Evolutionary conservation across 306 rosid species (phyloP).

Genomic region (Aeschynomene evenia): DNA sequence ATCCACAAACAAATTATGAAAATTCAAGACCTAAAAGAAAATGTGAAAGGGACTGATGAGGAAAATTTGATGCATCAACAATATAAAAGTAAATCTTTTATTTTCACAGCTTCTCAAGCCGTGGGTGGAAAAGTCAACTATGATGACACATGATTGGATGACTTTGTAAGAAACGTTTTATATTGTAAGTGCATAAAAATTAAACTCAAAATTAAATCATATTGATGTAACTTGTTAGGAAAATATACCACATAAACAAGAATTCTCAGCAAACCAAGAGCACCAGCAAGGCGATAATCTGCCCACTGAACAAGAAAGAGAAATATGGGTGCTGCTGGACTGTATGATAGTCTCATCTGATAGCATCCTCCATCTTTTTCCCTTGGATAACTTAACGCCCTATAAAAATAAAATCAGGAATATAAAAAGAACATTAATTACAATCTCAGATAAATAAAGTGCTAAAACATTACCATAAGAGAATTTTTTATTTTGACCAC

Average conservation of each 20-base stretch:
- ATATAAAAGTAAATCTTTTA: too few species aligned
- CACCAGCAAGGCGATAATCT: slow-evolving; percentile 82
- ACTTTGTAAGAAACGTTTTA: too few species aligned
- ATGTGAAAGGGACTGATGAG: not conserved
- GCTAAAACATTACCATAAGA: slow-evolving; percentile 5
- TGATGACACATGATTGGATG: too few species aligned
- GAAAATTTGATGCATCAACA: too few species aligned
- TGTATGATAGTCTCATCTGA: slow-evolving; percentile 88
- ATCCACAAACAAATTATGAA: not conserved
- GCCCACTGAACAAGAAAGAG: slow-evolving; percentile 92
- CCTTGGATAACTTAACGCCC: slow-evolving; percentile 79
- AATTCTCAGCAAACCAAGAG: slow-evolving; percentile 80
- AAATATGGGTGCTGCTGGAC: slow-evolving; percentile 66
- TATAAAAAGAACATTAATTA: not conserved
- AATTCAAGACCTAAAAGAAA: not conserved
- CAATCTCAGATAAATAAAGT: slow-evolving; percentile 3
- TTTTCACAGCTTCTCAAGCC: too few species aligned
- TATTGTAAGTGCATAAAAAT: not conserved
- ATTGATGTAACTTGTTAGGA: not conserved
- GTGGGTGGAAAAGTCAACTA: too few species aligned
- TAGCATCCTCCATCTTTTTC: slow-evolving; percentile 78
- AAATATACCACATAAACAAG: slow-evolving; percentile 69
- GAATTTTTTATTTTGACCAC: not conserved
- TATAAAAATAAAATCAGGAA: slow-evolving; percentile 19
- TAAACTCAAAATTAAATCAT: too few species aligned